phyloP scores from a whole-genome alignment of 495 filamentous ascomycete species.

The Letharia lupina region DNA sequence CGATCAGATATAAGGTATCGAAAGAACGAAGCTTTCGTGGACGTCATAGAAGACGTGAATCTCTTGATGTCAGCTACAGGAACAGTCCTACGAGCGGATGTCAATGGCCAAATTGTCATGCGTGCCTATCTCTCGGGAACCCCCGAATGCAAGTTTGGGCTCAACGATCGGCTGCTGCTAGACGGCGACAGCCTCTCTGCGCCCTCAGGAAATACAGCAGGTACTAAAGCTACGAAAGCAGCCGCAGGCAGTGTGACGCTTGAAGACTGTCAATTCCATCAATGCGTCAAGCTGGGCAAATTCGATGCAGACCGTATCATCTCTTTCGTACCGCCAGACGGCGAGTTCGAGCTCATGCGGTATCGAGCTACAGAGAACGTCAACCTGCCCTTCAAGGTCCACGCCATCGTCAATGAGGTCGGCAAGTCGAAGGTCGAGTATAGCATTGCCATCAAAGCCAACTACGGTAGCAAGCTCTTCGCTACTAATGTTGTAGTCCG shows the following conservation, averaged over 20 bases:
- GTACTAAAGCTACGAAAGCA: constrained; percentile 83
- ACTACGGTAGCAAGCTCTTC: constrained; percentile 93
- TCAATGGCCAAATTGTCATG: constrained; percentile 98
- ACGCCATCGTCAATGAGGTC: constrained; percentile 95
- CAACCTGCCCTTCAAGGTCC: constrained; percentile 97
- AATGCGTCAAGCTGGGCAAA: constrained; percentile 95
- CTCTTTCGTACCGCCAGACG: constrained; percentile 94
- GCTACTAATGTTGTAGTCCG: constrained; percentile 95
- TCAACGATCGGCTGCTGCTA: constrained; percentile 90
- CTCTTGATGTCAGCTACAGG: constrained; percentile 95
- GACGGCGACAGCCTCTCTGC: constrained; percentile 64
- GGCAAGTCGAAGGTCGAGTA: constrained; percentile 98
- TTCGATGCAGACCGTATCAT: constrained; percentile 98
- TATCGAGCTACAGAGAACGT: constrained; percentile 99
- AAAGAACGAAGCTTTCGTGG: constrained; percentile 98
- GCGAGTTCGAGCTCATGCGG: constrained; percentile 98
- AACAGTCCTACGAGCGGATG: constrained; percentile 90
- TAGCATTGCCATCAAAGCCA: constrained; percentile 93
- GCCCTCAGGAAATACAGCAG: constrained; percentile 59
- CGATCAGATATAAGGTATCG: constrained; percentile 96
- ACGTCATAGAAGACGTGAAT: constrained; percentile 99
- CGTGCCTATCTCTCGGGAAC: constrained; percentile 94
- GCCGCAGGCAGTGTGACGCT: constrained; percentile 93
- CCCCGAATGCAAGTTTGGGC: constrained; percentile 97
- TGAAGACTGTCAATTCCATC: constrained; percentile 98